Evolutionary conservation across 768 basidiomycete genomes (phyloP).

Genomic region (Guyanaporus albipodus): DNA sequence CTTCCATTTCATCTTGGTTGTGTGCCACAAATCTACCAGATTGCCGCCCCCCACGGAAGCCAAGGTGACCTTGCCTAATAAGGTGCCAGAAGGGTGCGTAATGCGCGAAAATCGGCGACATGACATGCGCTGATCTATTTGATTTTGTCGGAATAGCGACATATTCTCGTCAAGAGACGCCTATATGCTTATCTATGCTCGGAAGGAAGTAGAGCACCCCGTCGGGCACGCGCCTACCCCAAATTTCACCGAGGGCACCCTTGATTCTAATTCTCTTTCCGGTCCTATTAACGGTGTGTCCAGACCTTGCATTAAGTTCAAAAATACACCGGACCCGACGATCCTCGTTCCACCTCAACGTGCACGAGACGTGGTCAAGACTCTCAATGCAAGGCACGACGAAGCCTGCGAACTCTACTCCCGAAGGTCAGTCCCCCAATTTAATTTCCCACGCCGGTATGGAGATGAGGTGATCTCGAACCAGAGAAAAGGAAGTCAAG

Average conservation of each 20-base stretch:
- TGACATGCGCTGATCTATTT: constrained; percentile 17
- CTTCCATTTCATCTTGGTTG: constrained; percentile 16
- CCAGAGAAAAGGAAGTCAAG: constrained; percentile 43
- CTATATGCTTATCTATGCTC: constrained; percentile 92
- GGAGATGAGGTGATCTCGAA: constrained; percentile 11
- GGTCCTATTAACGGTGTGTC: constrained; percentile 20
- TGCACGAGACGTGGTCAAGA: constrained; percentile 50
- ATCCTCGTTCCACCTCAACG: constrained; percentile 48
- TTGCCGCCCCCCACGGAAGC: constrained; percentile 18
- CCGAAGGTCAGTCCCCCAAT: constrained; percentile 39
- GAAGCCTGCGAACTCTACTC: constrained; percentile 48
- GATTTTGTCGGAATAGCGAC: constrained; percentile 33
- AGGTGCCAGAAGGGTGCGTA: constrained; percentile 64
- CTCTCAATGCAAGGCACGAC: constrained; percentile 53
- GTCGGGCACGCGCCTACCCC: constrained; percentile 13
- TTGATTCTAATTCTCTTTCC: constrained; percentile 9
- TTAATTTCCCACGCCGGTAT: constrained; percentile 13
- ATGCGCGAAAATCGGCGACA: constrained; percentile 65
- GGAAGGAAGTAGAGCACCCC: constrained; percentile 30
- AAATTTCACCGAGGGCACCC: constrained; percentile 17
- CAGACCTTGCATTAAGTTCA: constrained; percentile 10
- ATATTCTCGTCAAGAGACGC: constrained; percentile 76
- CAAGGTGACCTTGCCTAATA: constrained; percentile 23
- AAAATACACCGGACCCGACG: constrained; percentile 9
- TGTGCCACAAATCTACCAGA: constrained; percentile 13